phyloP scores from a whole-genome alignment of 2,329 filamentous ascomycete species.

The Fusarium verticillioides region DNA sequence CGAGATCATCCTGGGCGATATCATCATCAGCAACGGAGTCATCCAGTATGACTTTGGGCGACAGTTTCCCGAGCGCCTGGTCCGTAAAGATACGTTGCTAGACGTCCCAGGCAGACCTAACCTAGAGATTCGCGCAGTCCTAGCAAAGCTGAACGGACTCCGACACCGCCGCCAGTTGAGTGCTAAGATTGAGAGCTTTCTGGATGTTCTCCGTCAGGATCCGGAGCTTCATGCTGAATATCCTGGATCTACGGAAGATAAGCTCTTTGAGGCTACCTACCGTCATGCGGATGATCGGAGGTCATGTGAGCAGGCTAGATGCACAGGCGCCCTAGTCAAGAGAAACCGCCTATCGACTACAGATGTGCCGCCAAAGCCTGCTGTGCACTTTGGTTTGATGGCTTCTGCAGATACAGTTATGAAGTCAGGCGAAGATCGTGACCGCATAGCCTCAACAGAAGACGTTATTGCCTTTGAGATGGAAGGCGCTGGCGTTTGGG shows the following conservation, averaged over 20 bases:
- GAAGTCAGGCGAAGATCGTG: not conserved
- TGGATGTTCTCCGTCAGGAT: not conserved
- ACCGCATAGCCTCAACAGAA: rapidly evolving
- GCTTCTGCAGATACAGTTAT: not conserved
- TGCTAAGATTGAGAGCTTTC: rapidly evolving
- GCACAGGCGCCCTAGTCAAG: rapidly evolving
- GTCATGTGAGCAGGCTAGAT: not conserved
- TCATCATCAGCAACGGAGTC: not conserved
- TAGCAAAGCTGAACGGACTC: not conserved
- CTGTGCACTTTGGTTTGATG: not conserved
- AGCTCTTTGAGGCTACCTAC: rapidly evolving
- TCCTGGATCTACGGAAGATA: not conserved
- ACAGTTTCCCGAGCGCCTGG: rapidly evolving
- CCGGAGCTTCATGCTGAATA: not conserved
- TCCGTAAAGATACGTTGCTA: rapidly evolving
- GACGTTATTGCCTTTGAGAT: not conserved
- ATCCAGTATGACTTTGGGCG: not conserved
- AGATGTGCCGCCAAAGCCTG: rapidly evolving
- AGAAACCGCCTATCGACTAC: rapidly evolving
- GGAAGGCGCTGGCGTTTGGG: not conserved
- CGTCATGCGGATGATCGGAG: not conserved
- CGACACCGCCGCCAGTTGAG: not conserved
- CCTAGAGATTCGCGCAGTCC: rapidly evolving
- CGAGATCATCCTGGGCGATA: not conserved
- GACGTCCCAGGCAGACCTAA: rapidly evolving